Evolutionary conservation across 371 early-diverging fungal species (phyloP).

Genomic region (Apophysomyces elegans): DNA sequence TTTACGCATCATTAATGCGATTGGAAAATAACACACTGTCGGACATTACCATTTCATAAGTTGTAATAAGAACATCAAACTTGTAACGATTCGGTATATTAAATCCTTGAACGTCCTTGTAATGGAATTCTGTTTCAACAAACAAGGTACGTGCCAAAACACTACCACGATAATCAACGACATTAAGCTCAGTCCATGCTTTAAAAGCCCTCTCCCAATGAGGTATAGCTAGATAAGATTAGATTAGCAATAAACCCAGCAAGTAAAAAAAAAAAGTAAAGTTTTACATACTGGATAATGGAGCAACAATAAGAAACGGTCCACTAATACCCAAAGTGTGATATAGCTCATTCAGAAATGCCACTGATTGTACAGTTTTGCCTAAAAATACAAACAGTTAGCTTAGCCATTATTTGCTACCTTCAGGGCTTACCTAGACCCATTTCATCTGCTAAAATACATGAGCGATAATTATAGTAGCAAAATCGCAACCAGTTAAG

Average conservation of each 20-base stretch:
- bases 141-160: slow-evolving; percentile 60
- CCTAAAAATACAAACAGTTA: slow-evolving; percentile 12
- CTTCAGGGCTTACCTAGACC: slow-evolving; percentile 55
- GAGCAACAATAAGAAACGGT: slow-evolving; percentile 81
- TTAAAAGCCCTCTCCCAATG: slow-evolving; percentile 81
- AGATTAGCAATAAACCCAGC: neutral
- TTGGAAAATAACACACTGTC: neutral
- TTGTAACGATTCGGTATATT: slow-evolving; percentile 61
- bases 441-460: slow-evolving; percentile 91
- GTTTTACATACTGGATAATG: slow-evolving; percentile 61
- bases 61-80: slow-evolving; percentile 88
- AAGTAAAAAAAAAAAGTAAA: neutral
- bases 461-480: slow-evolving; percentile 65
- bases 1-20: slow-evolving; percentile 18
- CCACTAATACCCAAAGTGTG: slow-evolving; percentile 62
- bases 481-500: slow-evolving; percentile 78
- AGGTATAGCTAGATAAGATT: slow-evolving; percentile 52
- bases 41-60: slow-evolving; percentile 80
- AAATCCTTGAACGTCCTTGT: slow-evolving; percentile 59
- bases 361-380: slow-evolving; percentile 84
- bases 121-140: slow-evolving; percentile 74
- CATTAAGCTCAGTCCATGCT: slow-evolving; percentile 79
- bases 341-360: slow-evolving; percentile 72
- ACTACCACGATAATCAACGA: slow-evolving; percentile 76
- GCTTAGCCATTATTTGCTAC: neutral